A percentile compares a stretch with the other conserved stretches of the same genome.
These are phyloP conservation scores for Daldinia decipiens DNA, from an alignment of 495 filamentous ascomycete genomes.

Conservation along the genomic window DNA sequence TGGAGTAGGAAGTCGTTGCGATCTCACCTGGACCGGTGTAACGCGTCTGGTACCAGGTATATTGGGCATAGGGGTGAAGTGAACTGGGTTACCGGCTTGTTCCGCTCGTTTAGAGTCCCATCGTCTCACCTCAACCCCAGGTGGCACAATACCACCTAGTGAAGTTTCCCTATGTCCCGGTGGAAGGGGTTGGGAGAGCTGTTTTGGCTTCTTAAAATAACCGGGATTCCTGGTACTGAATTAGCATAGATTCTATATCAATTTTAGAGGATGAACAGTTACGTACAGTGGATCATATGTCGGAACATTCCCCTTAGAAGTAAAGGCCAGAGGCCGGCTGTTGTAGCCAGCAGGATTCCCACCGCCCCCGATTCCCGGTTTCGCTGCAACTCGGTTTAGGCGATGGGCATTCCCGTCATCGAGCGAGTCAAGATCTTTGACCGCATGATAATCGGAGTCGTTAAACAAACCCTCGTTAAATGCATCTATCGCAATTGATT, in stretches of 20 bases:
- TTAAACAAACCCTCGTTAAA: constrained; percentile 26
- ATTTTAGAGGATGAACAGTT: not conserved
- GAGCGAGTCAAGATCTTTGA: constrained; percentile 34
- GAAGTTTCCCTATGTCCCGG: constrained; percentile 11
- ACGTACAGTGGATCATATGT: constrained; percentile 31
- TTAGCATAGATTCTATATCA: constrained; percentile 7
- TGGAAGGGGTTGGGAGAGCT: not conserved
- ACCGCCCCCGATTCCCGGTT: not conserved
- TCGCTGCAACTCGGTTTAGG: not conserved
- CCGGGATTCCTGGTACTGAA: constrained; percentile 19
- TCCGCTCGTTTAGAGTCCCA: constrained; percentile 24
- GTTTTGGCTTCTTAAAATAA: not conserved
- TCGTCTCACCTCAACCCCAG: constrained; percentile 29
- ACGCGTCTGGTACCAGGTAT: not conserved
- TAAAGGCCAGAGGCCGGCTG: not conserved
- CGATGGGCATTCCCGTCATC: constrained; percentile 45
- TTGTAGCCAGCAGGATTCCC: not conserved
- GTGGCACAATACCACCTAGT: constrained; percentile 34
- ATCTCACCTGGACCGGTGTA: not conserved
- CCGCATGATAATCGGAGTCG: constrained; percentile 35
- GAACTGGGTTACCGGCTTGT: not conserved
- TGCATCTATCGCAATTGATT: constrained; percentile 31
- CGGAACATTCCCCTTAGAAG: not conserved
- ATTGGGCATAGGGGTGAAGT: not conserved
- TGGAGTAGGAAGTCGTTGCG: not conserved